These are phyloP conservation scores for Coemansia sp. DNA, from an alignment of 192 early-diverging fungal genomes.

Conservation along the genomic window DNA sequence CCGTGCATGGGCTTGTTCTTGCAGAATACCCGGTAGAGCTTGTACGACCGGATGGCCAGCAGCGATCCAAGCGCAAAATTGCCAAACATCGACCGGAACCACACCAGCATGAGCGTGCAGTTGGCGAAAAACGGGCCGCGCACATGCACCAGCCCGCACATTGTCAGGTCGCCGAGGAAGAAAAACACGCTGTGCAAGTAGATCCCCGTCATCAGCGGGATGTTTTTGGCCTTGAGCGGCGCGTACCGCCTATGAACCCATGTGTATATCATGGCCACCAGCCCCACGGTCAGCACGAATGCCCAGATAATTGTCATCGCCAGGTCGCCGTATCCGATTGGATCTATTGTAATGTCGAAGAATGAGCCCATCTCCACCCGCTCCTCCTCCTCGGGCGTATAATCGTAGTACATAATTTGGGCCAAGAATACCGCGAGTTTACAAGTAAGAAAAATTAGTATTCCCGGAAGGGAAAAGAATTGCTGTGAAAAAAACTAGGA, in stretches of 20 bases:
- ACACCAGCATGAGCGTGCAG: constrained; percentile 46
- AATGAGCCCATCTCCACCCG: constrained; percentile 31
- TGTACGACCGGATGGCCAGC: constrained; percentile 41
- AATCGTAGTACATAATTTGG: constrained; percentile 50
- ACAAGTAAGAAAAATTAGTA: too few species aligned
- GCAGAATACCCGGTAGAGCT: constrained; percentile 46
- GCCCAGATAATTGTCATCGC: constrained; percentile 18
- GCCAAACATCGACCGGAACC: constrained; percentile 48
- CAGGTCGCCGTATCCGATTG: constrained; percentile 31
- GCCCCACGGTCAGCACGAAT: constrained; percentile 14
- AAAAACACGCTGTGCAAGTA: constrained; percentile 45
- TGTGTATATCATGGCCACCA: constrained; percentile 39
- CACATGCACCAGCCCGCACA: constrained; percentile 42
- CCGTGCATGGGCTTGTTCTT: constrained; percentile 38
- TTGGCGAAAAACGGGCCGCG: constrained; percentile 35
- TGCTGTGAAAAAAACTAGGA: too few species aligned
- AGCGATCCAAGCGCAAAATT: constrained; percentile 43
- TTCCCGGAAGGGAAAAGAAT: too few species aligned
- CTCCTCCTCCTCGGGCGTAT: constrained; percentile 21
- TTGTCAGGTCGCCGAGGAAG: constrained; percentile 44
- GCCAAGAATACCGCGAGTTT: background rate
- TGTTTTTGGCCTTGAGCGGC: constrained; percentile 53
- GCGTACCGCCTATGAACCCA: constrained; percentile 44
- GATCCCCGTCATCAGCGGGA: constrained; percentile 46
- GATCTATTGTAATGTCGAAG: constrained; percentile 31